Percentiles rank a stretch among this genome's conserved stretches.
Conservation (phyloP, 2,329 filamentous ascomycete species). For the Beauveria sp. region DNA sequence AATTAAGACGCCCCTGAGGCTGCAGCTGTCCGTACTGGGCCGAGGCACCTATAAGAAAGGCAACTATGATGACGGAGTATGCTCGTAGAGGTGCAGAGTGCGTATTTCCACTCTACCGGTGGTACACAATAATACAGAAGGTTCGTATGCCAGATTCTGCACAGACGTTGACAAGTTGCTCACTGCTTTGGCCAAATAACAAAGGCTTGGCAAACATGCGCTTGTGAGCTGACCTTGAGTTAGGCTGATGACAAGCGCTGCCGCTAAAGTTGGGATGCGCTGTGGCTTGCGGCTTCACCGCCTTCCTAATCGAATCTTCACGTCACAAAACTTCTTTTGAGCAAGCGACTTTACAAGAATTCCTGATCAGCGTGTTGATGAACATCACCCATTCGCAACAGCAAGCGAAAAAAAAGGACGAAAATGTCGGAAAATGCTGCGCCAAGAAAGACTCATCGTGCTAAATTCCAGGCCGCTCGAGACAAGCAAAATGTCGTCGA, state of each 20-base stretch:
- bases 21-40: background rate
- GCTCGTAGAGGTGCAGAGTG: too few species aligned
- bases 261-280: too few species aligned
- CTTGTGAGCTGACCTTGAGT: too few species aligned
- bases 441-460: slow-evolving; percentile 58
- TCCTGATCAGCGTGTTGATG: background rate
- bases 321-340: slow-evolving; percentile 1
- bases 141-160: too few species aligned
- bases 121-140: too few species aligned
- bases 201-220: too few species aligned
- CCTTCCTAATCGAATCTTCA: slow-evolving; percentile 9
- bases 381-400: background rate
- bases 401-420: background rate
- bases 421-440: slow-evolving; percentile 23
- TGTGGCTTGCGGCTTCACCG: slow-evolving; percentile 9
- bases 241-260: too few species aligned
- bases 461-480: slow-evolving; percentile 53
- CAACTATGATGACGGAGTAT: background rate
- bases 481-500: slow-evolving; percentile 46
- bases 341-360: too few species aligned
- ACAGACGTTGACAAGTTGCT: too few species aligned
- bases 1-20: background rate
- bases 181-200: too few species aligned
- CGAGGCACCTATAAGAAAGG: background rate
- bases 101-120: too few species aligned